Evolutionary conservation across 768 basidiomycete genomes (phyloP), one percentile per base, ranked within the genome.

Genomic region (Phaeolepiota aurea): DNA sequence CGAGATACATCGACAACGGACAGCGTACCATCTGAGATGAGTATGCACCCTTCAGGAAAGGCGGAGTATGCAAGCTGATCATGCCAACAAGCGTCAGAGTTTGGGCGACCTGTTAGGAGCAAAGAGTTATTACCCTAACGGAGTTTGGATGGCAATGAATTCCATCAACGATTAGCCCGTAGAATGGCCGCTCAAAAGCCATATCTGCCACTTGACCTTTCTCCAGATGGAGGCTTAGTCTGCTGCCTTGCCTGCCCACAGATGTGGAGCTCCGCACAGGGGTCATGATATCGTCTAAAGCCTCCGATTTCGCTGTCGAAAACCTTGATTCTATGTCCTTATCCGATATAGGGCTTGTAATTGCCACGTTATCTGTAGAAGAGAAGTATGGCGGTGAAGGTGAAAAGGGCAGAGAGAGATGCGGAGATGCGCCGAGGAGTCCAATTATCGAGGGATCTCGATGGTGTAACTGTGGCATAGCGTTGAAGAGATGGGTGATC

Each of bases 401-500:
- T 2, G 68, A 61, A 39, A 64, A 58, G 0, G 59, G 59, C 3
- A 69, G 64, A 16, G 69, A 69, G 25, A 77, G 60, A 52, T 77
- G 72, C 1, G 82, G 84, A 11, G 82, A 82, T 30, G 87, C 76
- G 19, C 88, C 88, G 39, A 94, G 63, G 5, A 93, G 71, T 19
- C 91, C 91, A 42, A 93, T 89, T 53, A 93, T 88, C 9, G 87
- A 87, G 9, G 91, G 90, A 56, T 92, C 89, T 22, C 91, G 76
- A 55, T 94, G 90, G 56, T 93, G 85, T 28, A 88, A 60, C 51
- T 85, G 86, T 11, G 86, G 86, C 89, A 91, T 91, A 4, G 89
- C 87, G 49, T 94, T 94, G 77, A 90, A 92, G 18, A 93, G 66
- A 59, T 93, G 91, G 0, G 91, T 93, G 48, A 93, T 87, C 43